Conservation (phyloP, 495 filamentous ascomycete genomes). For the Aspergillus heteromorphus region DNA sequence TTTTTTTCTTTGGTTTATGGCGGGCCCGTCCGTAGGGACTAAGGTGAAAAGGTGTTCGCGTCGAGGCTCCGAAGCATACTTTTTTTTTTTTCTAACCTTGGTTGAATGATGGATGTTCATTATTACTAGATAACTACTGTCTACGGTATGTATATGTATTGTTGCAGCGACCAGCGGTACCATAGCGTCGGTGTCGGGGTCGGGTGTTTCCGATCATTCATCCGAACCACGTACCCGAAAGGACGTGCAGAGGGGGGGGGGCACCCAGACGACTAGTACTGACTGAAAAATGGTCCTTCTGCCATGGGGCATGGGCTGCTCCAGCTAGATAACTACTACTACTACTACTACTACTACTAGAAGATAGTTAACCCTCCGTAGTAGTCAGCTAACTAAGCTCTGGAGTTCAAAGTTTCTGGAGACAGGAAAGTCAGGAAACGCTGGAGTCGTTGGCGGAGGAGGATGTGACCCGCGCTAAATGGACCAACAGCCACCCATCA, state of each 20-base stretch:
- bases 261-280: no score
- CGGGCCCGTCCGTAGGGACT: no score
- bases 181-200: background rate
- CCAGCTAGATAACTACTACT: no score
- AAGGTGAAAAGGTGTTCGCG: no score
- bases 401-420: background rate
- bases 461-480: background rate
- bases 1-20: no score
- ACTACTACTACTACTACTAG: no score
- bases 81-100: background rate
- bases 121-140: background rate
- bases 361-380: no score
- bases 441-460: background rate
- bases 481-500: background rate
- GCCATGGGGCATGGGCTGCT: no score
- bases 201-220: slow-evolving; percentile 10
- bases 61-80: background rate
- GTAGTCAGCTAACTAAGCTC: no score
- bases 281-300: background rate
- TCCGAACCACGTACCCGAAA: slow-evolving; percentile 1
- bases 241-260: background rate
- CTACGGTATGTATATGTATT: background rate
- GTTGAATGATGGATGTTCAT: no score
- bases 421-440: background rate
- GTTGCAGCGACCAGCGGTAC: background rate